Conservation (phyloP, 345 rosid genomes). For the Corchorus capsularis region DNA sequence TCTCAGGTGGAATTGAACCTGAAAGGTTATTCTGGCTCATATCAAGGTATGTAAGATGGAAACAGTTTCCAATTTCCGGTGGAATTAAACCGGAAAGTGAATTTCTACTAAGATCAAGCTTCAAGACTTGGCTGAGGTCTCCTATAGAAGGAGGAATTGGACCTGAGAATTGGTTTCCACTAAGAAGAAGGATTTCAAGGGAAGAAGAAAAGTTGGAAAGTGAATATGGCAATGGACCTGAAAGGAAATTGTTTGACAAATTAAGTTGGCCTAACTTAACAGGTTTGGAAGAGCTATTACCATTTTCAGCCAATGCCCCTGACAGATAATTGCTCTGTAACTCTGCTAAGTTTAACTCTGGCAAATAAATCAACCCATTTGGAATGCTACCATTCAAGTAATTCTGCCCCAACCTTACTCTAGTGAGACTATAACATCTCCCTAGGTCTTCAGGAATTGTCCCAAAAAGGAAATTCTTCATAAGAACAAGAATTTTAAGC, state of each 20-base stretch:
- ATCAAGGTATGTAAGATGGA: constrained; percentile 58
- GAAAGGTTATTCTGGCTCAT: constrained; percentile 70
- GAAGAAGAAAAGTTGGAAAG: constrained; percentile 54
- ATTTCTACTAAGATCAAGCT: constrained; percentile 59
- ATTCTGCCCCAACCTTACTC: constrained; percentile 67
- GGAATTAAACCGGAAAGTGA: constrained; percentile 53
- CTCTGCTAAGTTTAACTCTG: constrained; percentile 55
- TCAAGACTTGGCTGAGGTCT: constrained; percentile 42
- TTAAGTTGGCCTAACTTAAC: constrained; percentile 53
- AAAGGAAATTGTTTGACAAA: constrained; percentile 55
- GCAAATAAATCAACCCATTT: constrained; percentile 60
- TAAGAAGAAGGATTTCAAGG: constrained; percentile 49
- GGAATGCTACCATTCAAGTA: constrained; percentile 68
- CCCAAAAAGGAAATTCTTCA: constrained; percentile 65
- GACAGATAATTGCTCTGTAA: constrained; percentile 61
- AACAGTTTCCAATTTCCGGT: constrained; percentile 50
- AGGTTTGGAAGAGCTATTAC: constrained; percentile 30
- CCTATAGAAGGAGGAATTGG: constrained; percentile 51
- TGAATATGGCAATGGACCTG: constrained; percentile 54
- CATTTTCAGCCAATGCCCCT: constrained; percentile 47
- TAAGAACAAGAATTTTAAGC: constrained; percentile 47
- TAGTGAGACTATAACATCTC: constrained; percentile 44
- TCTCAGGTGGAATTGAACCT: constrained; percentile 53
- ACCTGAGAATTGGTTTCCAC: constrained; percentile 60
- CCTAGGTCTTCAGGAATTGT: constrained; percentile 61